Percentiles rank a stretch among this genome's conserved stretches.
These are phyloP conservation scores for Thalassiosira profunda DNA, from an alignment of 108 stramenopile species.

Conservation along the genomic window DNA sequence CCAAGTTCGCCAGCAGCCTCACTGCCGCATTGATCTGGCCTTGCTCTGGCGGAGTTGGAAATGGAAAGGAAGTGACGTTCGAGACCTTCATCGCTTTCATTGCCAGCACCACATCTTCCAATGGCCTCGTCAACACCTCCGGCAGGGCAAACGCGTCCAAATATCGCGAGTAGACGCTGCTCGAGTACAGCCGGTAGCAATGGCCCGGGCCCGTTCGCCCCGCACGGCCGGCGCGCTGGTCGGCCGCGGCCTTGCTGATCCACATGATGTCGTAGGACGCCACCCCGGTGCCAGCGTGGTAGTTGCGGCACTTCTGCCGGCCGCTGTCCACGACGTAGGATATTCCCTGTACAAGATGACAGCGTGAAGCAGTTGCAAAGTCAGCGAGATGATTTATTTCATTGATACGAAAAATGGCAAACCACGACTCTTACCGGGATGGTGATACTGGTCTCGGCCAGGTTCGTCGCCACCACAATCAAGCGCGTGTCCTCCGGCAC, in stretches of 20 bases:
- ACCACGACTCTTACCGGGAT: constrained; percentile 72
- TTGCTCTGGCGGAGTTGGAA: constrained; percentile 79
- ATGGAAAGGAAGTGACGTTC: constrained; percentile 79
- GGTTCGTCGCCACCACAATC: constrained; percentile 97
- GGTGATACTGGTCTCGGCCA: constrained; percentile 95
- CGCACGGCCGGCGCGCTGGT: constrained; percentile 98
- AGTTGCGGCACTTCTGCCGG: constrained; percentile 93
- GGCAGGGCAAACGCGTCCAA: constrained; percentile 87
- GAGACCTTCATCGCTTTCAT: constrained; percentile 91
- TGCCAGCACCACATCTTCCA: constrained; percentile 93
- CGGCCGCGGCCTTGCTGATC: constrained; percentile 97
- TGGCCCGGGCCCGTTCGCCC: constrained; percentile 97
- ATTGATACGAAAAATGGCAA: too few species aligned
- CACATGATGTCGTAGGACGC: constrained; percentile 94
- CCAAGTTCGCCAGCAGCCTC: constrained; percentile 76
- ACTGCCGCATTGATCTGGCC: constrained; percentile 76
- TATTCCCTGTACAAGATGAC: constrained; percentile 83
- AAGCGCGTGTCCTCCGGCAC: constrained; percentile 90
- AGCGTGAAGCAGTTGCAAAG: constrained; percentile 56
- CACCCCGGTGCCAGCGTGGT: constrained; percentile 84
- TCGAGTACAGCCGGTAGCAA: constrained; percentile 96
- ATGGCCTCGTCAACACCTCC: constrained; percentile 83
- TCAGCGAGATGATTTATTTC: background rate
- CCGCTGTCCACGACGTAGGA: constrained; percentile 99
- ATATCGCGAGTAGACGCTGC: constrained; percentile 90